Evolutionary conservation across 1,284 basidiomycete genomes (phyloP).

Genomic region (Puccinia coronata): DNA sequence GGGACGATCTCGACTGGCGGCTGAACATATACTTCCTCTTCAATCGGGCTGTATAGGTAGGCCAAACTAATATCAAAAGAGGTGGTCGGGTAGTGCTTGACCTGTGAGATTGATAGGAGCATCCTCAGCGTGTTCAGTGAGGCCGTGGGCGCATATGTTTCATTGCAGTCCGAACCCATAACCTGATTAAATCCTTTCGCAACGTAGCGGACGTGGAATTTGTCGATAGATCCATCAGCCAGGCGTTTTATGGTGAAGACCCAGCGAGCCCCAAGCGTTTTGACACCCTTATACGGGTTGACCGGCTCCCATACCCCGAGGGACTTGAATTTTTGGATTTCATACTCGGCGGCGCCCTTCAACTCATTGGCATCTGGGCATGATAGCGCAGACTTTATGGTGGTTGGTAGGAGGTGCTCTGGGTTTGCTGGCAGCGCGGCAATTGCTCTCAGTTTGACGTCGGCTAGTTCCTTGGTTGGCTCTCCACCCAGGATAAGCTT

Average conservation of each 20-base stretch:
- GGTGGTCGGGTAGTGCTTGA: neutral
- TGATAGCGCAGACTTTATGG: too few relatives aligned
- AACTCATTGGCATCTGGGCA: too few relatives aligned
- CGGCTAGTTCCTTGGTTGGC: too few relatives aligned
- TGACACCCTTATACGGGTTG: too few relatives aligned
- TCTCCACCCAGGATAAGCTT: too few relatives aligned
- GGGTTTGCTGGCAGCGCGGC: too few relatives aligned
- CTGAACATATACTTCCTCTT: neutral
- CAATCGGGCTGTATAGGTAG: neutral
- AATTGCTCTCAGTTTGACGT: too few relatives aligned
- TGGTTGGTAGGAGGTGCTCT: too few relatives aligned
- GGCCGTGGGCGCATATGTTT: conserved; percentile 16
- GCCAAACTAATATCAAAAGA: neutral
- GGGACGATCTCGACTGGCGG: neutral
- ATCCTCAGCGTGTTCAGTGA: neutral
- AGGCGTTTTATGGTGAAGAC: neutral
- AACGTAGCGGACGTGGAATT: neutral
- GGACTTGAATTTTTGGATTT: too few relatives aligned
- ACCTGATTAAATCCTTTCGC: neutral
- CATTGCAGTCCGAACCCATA: neutral
- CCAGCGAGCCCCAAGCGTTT: neutral
- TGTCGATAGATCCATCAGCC: neutral
- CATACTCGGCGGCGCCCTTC: too few relatives aligned
- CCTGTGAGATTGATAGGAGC: neutral
- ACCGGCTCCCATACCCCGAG: too few relatives aligned